phyloP scores from a whole-genome alignment of 2,329 filamentous ascomycete genomes.

The Thielaviopsis ethacetica region DNA sequence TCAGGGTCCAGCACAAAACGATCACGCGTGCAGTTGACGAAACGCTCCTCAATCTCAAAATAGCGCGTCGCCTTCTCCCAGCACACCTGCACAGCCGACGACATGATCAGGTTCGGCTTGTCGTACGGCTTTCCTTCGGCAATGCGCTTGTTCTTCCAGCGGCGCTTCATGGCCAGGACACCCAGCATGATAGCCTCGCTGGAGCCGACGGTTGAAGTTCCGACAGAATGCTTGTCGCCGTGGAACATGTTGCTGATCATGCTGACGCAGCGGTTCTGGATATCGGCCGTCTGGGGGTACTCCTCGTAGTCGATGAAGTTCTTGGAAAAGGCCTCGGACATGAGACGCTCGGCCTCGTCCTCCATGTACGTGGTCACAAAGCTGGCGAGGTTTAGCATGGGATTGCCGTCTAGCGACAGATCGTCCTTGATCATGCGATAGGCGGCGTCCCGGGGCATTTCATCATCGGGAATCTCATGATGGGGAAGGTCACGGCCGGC shows the following conservation, averaged over 20 bases:
- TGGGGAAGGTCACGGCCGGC: constrained; percentile 66
- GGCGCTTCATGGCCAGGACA: constrained; percentile 84
- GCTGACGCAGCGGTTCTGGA: constrained; percentile 81
- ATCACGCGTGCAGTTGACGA: constrained; percentile 44
- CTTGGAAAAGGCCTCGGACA: constrained; percentile 81
- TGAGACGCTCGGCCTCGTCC: constrained; percentile 89
- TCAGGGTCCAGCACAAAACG: constrained; percentile 48
- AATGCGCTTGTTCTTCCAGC: constrained; percentile 75
- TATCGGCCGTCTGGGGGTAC: constrained; percentile 65
- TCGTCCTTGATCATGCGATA: constrained; percentile 96
- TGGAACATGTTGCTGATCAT: constrained; percentile 88
- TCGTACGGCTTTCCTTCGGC: constrained; percentile 68
- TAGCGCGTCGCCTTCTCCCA: constrained; percentile 88
- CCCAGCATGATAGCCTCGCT: constrained; percentile 78
- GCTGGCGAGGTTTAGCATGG: constrained; percentile 72
- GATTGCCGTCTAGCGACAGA: constrained; percentile 77
- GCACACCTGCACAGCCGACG: constrained; percentile 81
- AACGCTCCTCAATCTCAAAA: constrained; percentile 87
- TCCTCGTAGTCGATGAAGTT: constrained; percentile 91
- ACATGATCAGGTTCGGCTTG: constrained; percentile 87
- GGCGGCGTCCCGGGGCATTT: constrained; percentile 87
- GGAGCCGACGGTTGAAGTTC: constrained; percentile 76
- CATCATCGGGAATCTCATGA: constrained; percentile 70
- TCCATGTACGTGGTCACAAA: constrained; percentile 98
- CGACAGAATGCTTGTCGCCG: constrained; percentile 51